Evolutionary conservation across 257 asterid species (phyloP).

Genomic region (Solanum chmielewskii): DNA sequence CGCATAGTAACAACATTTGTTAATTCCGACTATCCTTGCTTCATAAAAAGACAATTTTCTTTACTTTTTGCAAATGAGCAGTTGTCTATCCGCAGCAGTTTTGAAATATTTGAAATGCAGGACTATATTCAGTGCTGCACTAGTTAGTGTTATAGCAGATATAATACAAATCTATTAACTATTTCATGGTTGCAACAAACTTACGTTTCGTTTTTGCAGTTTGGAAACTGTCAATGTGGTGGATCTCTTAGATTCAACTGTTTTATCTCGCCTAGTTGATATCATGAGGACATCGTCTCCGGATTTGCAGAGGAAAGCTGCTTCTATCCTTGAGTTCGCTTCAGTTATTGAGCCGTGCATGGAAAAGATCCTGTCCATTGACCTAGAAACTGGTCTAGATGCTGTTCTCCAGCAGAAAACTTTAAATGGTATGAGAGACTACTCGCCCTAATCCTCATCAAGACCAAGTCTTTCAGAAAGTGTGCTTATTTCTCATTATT

Average conservation of each 20-base stretch:
- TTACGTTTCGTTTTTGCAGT: slow-evolving; percentile 27
- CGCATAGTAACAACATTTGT: not conserved
- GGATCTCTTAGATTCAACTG: slow-evolving; percentile 37
- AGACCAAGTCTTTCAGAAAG: not conserved
- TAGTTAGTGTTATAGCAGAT: not conserved
- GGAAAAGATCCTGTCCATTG: slow-evolving; percentile 35
- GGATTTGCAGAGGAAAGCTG: slow-evolving; percentile 63
- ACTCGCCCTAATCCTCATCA: not conserved
- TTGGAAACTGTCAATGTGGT: slow-evolving; percentile 9
- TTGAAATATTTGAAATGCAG: not conserved
- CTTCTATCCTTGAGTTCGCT: slow-evolving; percentile 61
- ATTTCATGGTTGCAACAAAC: not conserved
- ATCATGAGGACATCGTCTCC: slow-evolving; percentile 53
- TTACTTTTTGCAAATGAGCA: not conserved
- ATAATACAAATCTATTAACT: not conserved
- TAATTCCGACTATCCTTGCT: not conserved
- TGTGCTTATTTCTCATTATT: not conserved
- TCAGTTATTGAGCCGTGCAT: slow-evolving; percentile 19
- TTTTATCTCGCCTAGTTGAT: slow-evolving; percentile 47
- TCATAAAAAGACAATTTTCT: not conserved
- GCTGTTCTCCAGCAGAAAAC: slow-evolving; percentile 45
- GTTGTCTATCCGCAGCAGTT: not conserved
- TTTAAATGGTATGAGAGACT: slow-evolving; percentile 32
- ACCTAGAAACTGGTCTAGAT: slow-evolving; percentile 52
- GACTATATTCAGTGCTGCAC: not conserved